phyloP scores from a whole-genome alignment of 2,329 filamentous ascomycete species.

The Phoma herbarum region DNA sequence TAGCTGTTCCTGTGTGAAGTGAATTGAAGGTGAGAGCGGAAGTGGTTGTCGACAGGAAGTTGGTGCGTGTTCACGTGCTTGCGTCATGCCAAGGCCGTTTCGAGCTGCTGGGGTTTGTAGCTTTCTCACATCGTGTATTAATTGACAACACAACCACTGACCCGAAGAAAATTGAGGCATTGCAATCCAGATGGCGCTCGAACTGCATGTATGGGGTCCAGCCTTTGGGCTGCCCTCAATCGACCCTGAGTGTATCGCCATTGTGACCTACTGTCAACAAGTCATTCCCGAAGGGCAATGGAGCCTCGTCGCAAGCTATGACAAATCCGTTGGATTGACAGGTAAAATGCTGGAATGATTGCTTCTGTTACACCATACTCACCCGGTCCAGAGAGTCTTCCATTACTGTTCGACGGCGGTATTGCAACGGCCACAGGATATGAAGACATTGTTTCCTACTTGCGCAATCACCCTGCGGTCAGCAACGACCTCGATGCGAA shows the following conservation, averaged over 20 bases:
- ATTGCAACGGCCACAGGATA: slow-evolving; percentile 67
- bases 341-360: slow-evolving; percentile 41
- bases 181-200: slow-evolving; percentile 61
- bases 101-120: background rate
- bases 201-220: slow-evolving; percentile 90
- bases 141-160: background rate
- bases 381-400: slow-evolving; percentile 60
- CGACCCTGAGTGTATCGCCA: slow-evolving; percentile 87
- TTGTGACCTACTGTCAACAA: slow-evolving; percentile 77
- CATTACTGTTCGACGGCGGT: slow-evolving; percentile 64
- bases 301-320: slow-evolving; percentile 56
- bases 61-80: slow-evolving; percentile 36
- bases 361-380: slow-evolving; percentile 4
- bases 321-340: slow-evolving; percentile 74
- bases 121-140: background rate
- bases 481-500: slow-evolving; percentile 42
- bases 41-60: slow-evolving; percentile 7
- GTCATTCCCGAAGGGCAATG: slow-evolving; percentile 64
- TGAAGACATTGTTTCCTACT: slow-evolving; percentile 66
- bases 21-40: background rate
- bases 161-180: background rate
- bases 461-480: slow-evolving; percentile 50
- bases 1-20: slow-evolving; percentile 7
- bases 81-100: slow-evolving; percentile 23
- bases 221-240: slow-evolving; percentile 90